A percentile compares a stretch with the other conserved stretches of the same genome.
Evolutionary conservation across 2,329 filamentous ascomycete species (phyloP).

Genomic region (Didymella arachidicola): DNA sequence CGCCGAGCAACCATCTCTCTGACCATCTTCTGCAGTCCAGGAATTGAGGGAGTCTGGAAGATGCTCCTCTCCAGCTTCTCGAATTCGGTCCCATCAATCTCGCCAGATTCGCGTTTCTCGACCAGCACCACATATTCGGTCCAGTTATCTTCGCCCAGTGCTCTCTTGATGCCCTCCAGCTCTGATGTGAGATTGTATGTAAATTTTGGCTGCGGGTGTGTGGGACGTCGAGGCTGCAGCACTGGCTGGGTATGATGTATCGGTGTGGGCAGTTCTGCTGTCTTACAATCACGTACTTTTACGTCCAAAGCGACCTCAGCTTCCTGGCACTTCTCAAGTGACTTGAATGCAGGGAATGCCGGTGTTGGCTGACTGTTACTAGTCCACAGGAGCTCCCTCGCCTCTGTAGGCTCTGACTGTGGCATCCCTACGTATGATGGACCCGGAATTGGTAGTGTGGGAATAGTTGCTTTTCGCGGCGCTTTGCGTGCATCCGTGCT

Average conservation of each 20-base stretch:
- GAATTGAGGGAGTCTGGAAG: slow-evolving; percentile 14
- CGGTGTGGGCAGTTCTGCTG: not conserved
- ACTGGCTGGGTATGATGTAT: not conserved
- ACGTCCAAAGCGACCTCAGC: too few species aligned
- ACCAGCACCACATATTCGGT: slow-evolving; percentile 23
- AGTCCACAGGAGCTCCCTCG: not conserved
- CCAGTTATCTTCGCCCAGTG: slow-evolving; percentile 29
- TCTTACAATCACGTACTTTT: too few species aligned
- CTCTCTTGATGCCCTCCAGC: slow-evolving; percentile 19
- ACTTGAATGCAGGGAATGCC: too few species aligned
- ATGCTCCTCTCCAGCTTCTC: slow-evolving; percentile 7
- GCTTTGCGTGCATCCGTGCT: slow-evolving; percentile 6
- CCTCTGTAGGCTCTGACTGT: not conserved
- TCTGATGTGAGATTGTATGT: slow-evolving; percentile 19
- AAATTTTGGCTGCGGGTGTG: not conserved
- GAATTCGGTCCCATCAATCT: slow-evolving; percentile 18
- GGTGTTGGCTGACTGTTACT: too few species aligned
- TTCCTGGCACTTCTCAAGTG: too few species aligned
- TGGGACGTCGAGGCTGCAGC: not conserved
- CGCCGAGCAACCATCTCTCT: not conserved
- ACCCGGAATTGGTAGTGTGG: not conserved
- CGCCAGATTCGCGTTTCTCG: slow-evolving; percentile 16
- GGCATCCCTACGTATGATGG: not conserved
- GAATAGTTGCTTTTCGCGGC: not conserved
- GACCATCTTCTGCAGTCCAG: not conserved